Evolutionary conservation across 106 monocot genomes (phyloP), one percentile per base, ranked within the genome.

Genomic region (Acanthochlamys bracteata): DNA sequence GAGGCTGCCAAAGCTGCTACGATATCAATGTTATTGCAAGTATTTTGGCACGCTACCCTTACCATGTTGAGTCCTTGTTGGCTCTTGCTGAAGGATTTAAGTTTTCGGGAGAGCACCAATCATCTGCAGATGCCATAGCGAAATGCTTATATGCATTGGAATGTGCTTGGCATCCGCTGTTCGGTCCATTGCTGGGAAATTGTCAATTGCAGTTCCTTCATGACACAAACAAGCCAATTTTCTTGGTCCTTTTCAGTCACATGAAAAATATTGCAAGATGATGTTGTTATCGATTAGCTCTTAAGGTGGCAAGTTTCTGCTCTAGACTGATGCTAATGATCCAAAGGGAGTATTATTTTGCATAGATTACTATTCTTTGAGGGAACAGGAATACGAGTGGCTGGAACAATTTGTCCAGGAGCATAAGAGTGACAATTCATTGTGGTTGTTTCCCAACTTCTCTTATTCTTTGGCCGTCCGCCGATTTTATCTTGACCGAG

Each of bases 361-460:
- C 76, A 82, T 92, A 21, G 98, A 99, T 73, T 99, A 99, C 73
- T 99, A 92, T 57, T 68, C 98, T 59, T 60, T 99, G 15, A 78
- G 98, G 23, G 85, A 92, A 42, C 89, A 92, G 60, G 83, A 99
- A 64, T 92, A 78, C 60, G 33, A 46, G 39, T 99, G 98, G 98
- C 78, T 99, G 25, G 98, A 99, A 75, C 61, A 71, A 14, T 92
- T 99, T 71, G 47, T 75, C 8, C 88, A 92, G 52, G 77, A 78
- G 61, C 92, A 92, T 51, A 65, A 64, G 53, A 71, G 64, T 57
- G 92, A 99, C 63, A 83, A 55, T 69, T 99, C 98, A 4, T 24
- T 99, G 33, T 99, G 98, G 91, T 40, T 99, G 63, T 99, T 86
- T 52, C 98, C 98, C 10, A 99, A 92, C 60, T 92, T 92, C 57